phyloP scores from a whole-genome alignment of 2,329 filamentous ascomycete genomes.

The Aspergillus pseudotamarii region DNA sequence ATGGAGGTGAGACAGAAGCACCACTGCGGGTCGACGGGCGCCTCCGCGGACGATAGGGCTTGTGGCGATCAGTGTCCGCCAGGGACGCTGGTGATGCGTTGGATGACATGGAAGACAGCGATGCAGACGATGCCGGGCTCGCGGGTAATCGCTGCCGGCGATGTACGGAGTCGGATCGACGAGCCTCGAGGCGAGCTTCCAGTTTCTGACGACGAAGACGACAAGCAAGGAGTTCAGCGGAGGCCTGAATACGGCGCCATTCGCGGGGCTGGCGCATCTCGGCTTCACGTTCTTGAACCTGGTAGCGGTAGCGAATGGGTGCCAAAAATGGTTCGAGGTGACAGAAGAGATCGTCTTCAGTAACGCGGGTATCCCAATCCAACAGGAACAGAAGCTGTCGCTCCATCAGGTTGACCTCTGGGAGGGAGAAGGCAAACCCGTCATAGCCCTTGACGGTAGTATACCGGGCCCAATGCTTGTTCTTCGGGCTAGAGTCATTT shows the following conservation, averaged over 20 bases:
- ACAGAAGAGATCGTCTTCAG: constrained; percentile 79
- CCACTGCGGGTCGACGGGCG: constrained; percentile 36
- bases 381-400: constrained; percentile 94
- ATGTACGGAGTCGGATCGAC: constrained; percentile 16
- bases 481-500: constrained; percentile 98
- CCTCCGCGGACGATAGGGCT: constrained; percentile 35
- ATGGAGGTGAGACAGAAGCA: constrained; percentile 48
- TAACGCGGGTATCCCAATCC: constrained; percentile 90
- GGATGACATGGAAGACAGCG: constrained; percentile 23
- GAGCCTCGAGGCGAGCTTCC: constrained; percentile 32
- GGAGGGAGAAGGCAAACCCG: constrained; percentile 86
- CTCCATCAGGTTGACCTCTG: constrained; percentile 99
- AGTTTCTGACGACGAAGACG: constrained; percentile 42
- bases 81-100: constrained; percentile 28
- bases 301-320: constrained; percentile 69
- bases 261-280: constrained; percentile 38
- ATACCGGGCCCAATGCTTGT: constrained; percentile 99
- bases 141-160: constrained; percentile 26
- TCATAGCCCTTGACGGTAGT: constrained; percentile 73
- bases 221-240: constrained; percentile 37
- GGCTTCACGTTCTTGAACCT: constrained; percentile 52
- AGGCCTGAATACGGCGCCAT: constrained; percentile 40
- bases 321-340: constrained; percentile 87
- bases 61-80: constrained; percentile 39
- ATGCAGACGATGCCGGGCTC: constrained; percentile 30